A percentile compares a stretch with the other conserved stretches of the same genome.
phyloP scores from a whole-genome alignment of 352 stramenopile species.

The Phytophthora pini region DNA sequence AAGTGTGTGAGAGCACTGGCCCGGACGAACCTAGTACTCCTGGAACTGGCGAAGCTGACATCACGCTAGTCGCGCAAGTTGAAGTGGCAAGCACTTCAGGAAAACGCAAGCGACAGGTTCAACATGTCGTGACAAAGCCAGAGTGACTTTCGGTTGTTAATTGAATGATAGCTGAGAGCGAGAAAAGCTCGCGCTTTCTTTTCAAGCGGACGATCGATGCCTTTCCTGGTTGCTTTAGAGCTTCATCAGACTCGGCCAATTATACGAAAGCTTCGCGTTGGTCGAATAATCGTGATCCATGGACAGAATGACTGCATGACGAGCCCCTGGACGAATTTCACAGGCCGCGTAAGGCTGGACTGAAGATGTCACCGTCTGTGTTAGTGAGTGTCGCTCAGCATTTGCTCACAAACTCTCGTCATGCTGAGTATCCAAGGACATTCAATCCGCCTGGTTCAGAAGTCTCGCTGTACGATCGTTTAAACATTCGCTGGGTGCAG shows the following conservation, averaged over 20 bases:
- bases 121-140: background rate
- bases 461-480: background rate
- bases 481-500: background rate
- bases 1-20: background rate
- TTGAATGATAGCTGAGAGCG: background rate
- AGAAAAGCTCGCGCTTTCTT: background rate
- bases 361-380: background rate
- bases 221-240: background rate
- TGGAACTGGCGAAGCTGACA: background rate
- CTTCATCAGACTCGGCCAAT: background rate
- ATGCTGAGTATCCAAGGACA: background rate
- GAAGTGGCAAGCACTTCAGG: background rate
- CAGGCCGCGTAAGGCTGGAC: background rate
- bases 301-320: background rate
- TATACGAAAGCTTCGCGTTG: background rate
- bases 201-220: background rate
- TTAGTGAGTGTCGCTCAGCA: conserved; percentile 1
- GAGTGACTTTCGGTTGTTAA: background rate
- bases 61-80: background rate
- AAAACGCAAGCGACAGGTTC: background rate
- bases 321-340: background rate
- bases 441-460: background rate
- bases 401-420: background rate
- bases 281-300: background rate
- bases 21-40: background rate